Conservation (phyloP, 345 rosid genomes). For the Bruguiera gymnorhiza region DNA sequence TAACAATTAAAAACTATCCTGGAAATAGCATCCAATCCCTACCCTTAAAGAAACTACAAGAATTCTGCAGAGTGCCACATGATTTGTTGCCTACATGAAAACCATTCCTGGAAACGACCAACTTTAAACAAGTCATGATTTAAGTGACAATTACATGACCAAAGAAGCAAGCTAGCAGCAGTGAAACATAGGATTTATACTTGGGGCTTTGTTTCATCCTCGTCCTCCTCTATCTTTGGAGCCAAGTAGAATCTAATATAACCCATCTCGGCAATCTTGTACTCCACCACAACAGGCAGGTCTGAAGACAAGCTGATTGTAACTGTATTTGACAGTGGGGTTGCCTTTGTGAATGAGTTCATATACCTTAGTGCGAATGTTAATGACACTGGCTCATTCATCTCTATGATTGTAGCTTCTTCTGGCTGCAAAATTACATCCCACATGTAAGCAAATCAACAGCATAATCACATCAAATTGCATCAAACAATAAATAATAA, state of each 20-base stretch:
- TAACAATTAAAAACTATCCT: background rate
- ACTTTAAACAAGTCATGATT: background rate
- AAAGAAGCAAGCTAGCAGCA: background rate
- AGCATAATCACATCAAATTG: too few relatives aligned
- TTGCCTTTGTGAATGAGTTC: constrained; percentile 96
- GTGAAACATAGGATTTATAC: background rate
- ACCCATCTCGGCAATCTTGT: constrained; percentile 99
- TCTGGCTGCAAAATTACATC: constrained; percentile 65
- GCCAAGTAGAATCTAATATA: constrained; percentile 89
- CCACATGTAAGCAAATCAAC: constrained; percentile 8
- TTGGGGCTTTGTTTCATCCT: constrained; percentile 66
- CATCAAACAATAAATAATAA: background rate
- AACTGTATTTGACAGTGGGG: constrained; percentile 76
- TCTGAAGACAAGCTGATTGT: constrained; percentile 93
- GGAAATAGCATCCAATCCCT: background rate
- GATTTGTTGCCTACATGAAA: background rate
- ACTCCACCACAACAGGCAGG: constrained; percentile 92
- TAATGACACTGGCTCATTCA: constrained; percentile 90
- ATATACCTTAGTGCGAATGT: constrained; percentile 94
- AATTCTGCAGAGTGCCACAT: background rate
- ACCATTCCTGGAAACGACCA: background rate
- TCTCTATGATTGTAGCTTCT: constrained; percentile 79
- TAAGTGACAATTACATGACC: background rate
- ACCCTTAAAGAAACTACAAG: background rate
- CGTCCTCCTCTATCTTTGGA: constrained; percentile 98